A percentile compares a stretch with the other conserved stretches of the same genome.
phyloP scores from a whole-genome alignment of 495 filamentous ascomycete genomes.

The Poronia punctata region DNA sequence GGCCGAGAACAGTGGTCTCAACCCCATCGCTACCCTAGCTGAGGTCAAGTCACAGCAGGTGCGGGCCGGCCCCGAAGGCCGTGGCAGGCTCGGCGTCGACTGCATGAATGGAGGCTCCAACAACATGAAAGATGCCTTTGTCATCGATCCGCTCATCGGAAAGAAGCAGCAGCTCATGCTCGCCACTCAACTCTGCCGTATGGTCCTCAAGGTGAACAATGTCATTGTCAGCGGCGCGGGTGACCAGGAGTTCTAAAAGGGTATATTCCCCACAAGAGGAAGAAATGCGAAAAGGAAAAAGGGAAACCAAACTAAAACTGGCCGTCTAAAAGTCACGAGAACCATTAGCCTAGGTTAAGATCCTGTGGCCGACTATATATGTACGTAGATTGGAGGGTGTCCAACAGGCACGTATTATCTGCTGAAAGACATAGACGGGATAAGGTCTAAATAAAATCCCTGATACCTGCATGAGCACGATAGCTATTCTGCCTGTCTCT shows the following conservation, averaged over 20 bases:
- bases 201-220: slow-evolving; percentile 98
- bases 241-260: slow-evolving; percentile 78
- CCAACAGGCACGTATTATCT: no score
- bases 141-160: slow-evolving; percentile 94
- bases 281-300: no score
- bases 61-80: slow-evolving; percentile 68
- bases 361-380: no score
- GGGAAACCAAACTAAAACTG: no score
- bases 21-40: slow-evolving; percentile 90
- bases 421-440: no score
- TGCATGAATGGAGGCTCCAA: slow-evolving; percentile 94
- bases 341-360: no score
- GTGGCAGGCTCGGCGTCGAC: slow-evolving; percentile 77
- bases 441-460: no score
- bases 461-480: no score
- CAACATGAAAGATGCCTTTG: slow-evolving; percentile 95
- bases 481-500: no score
- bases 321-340: no score
- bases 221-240: slow-evolving; percentile 93
- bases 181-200: slow-evolving; percentile 94
- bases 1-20: slow-evolving; percentile 92
- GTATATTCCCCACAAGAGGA: no score
- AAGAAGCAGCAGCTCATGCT: slow-evolving; percentile 95
- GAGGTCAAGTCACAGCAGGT: slow-evolving; percentile 93
- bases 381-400: no score